Evolutionary conservation across 768 basidiomycete genomes (phyloP), one percentile per base, ranked within the genome.

Genomic region (Collybiopsis confluens): DNA sequence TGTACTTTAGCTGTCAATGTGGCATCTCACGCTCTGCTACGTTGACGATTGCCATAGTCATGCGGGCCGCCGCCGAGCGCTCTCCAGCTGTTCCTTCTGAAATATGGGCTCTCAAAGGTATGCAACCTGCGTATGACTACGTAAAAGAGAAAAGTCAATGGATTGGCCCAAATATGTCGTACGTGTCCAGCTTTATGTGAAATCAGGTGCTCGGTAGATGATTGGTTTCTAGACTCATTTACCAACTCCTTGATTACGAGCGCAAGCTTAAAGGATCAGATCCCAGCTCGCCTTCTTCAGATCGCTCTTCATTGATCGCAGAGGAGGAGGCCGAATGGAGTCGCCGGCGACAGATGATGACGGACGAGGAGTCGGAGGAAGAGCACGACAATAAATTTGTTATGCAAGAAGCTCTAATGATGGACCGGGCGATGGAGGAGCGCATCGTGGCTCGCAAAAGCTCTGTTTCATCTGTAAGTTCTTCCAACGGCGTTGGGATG

Each of bases 91-190:
- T 89, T 21, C 83, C 88, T 13, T 77, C 86, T 37, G 83, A 90
- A 58, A 81, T 92, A 5, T 88, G 85, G 84, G 79, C 81, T 8
- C 74, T 92, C 57, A 84, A 84, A 58, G 90, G 92, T 48, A 92
- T 92, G 90, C 90, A 95, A 64, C 87, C 82, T 36, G 89, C 93
- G 24, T 96, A 96, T 68, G 71, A 85, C 44, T 96, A 82, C 70
- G 92, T 95, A 40, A 94, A 95, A 69, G 80, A 86, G 64, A 93
- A 90, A 73, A 91, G 88, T 67, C 84, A 81, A 68, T 87, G 86
- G 74, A 81, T 92, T 54, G 90, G 93, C 18, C 93, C 93, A 51
- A 96, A 96, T 69, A 95, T 96, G 85, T 92, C 90, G 89, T 92
- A 73, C 70, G 91, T 85, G 35, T 38, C 51, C 43, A 42, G 15